Evolutionary conservation across 2,329 filamentous ascomycete species (phyloP).

Genomic region (Chalara sp.): DNA sequence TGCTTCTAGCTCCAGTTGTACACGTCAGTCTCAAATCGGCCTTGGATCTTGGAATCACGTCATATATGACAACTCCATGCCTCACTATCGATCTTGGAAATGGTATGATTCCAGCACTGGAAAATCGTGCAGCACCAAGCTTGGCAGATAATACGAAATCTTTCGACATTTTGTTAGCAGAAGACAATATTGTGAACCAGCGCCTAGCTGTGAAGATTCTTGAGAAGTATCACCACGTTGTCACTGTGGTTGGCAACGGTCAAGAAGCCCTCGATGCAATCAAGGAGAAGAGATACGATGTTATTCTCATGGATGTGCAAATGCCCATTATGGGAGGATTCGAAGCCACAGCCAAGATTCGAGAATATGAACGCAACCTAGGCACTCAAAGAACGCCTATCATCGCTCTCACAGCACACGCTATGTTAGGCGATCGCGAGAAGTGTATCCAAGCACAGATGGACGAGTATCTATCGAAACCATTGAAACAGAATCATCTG

Average conservation of each 20-base stretch:
- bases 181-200: constrained; percentile 97
- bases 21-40: constrained; percentile 91
- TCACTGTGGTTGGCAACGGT: constrained; percentile 91
- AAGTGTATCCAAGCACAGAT: constrained; percentile 98
- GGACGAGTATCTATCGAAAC: constrained; percentile 98
- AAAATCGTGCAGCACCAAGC: constrained; percentile 85
- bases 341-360: constrained; percentile 92
- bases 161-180: constrained; percentile 89
- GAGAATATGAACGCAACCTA: constrained; percentile 83
- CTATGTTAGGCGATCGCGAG: constrained; percentile 96
- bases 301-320: constrained; percentile 98
- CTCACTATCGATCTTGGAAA: constrained; percentile 91
- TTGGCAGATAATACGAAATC: constrained; percentile 91
- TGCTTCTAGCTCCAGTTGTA: constrained; percentile 81
- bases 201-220: constrained; percentile 92
- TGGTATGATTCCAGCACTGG: constrained; percentile 89
- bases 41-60: constrained; percentile 92
- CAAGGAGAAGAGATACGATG: constrained; percentile 87
- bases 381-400: constrained; percentile 83
- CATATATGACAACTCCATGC: constrained; percentile 97
- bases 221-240: constrained; percentile 90
- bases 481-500: constrained; percentile 91
- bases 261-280: constrained; percentile 89
- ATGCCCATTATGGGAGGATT: constrained; percentile 99
- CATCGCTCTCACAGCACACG: constrained; percentile 93